phyloP scores from a whole-genome alignment of 2,329 filamentous ascomycete species.

The Arthrobotrys iridis region DNA sequence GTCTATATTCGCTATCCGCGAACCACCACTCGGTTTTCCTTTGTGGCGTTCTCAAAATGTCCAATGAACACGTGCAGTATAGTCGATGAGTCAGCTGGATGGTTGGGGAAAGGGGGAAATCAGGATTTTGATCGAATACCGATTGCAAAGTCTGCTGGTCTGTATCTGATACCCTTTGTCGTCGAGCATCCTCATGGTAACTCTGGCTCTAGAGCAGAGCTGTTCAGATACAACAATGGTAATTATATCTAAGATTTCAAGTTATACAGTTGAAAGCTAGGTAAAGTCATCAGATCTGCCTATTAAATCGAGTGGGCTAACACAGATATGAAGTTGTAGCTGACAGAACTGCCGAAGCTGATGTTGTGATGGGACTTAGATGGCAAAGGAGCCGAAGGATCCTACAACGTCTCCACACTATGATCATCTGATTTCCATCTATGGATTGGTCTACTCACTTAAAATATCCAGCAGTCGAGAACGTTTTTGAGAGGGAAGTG shows the following conservation, averaged over 20 bases:
- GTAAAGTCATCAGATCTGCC: neutral
- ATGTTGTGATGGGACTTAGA: too few relatives aligned
- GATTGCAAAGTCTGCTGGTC: slow-evolving; percentile 1
- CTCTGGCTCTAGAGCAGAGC: neutral
- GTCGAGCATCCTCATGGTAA: neutral
- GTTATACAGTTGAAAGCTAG: neutral
- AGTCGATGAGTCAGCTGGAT: slow-evolving; percentile 35
- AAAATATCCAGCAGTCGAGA: too few relatives aligned
- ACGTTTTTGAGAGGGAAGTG: too few relatives aligned
- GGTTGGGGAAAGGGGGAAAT: slow-evolving; percentile 23
- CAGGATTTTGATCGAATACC: slow-evolving; percentile 7
- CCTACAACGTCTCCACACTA: too few relatives aligned
- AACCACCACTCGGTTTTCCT: slow-evolving; percentile 24
- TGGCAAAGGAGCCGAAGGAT: too few relatives aligned
- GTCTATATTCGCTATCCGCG: slow-evolving; percentile 52
- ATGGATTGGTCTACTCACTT: too few relatives aligned
- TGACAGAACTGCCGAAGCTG: too few relatives aligned
- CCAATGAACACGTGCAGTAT: slow-evolving; percentile 32
- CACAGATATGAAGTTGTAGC: too few relatives aligned
- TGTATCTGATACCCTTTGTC: slow-evolving; percentile 8
- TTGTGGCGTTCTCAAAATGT: slow-evolving; percentile 39
- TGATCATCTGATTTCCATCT: too few relatives aligned
- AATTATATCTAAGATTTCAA: neutral
- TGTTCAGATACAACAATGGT: neutral
- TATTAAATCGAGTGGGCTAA: too few relatives aligned